Evolutionary conservation across 805 yeast genomes (phyloP), one percentile per base, ranked within the genome.

Genomic region (Maudiozyma serrabonitensis): DNA sequence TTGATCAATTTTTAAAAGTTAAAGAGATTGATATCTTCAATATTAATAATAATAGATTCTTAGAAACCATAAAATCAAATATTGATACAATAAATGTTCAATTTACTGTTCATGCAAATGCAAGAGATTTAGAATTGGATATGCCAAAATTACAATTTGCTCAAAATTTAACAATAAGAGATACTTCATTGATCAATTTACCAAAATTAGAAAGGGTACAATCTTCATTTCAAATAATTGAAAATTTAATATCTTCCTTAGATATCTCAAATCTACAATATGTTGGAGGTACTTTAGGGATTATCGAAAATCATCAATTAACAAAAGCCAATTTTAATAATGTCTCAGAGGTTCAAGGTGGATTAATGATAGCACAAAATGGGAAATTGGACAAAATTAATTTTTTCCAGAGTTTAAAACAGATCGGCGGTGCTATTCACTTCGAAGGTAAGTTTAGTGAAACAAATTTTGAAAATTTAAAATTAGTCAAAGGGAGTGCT

Each of bases 351-450:
- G 75, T 86, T 55, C 84, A 84, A 37, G 95, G 95, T 19, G 95
- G 95, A 0, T 70, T 86, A 54, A 81, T 84, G 80, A 66, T 86
- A 47, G 74, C 78, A 4, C 78, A 83, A 56, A 86, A 86, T 60
- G 69, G 78, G 1, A 61, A 63, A 25, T 59, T 86, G 47, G 70
- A 66, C 15, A 72, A 71, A 42, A 68, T 86, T 49, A 73, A 79
- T 60, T 82, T 81, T 56, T 76, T 86, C 58, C 79, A 86, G 6
- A 70, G 71, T 43, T 71, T 86, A 50, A 71, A 66, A 48, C 70
- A 78, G 19, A 80, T 86, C 59, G 95, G 91, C 25, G 95, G 95
- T 39, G 95, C 90, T 1, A 76, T 86, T 52, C 83, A 84, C 58
- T 72, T 86, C 49, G 73, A 73, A 45, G 95, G 95, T 18, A 69